Evolutionary conservation across 352 stramenopile genomes (phyloP).

Genomic region (Plasmopara viticola): DNA sequence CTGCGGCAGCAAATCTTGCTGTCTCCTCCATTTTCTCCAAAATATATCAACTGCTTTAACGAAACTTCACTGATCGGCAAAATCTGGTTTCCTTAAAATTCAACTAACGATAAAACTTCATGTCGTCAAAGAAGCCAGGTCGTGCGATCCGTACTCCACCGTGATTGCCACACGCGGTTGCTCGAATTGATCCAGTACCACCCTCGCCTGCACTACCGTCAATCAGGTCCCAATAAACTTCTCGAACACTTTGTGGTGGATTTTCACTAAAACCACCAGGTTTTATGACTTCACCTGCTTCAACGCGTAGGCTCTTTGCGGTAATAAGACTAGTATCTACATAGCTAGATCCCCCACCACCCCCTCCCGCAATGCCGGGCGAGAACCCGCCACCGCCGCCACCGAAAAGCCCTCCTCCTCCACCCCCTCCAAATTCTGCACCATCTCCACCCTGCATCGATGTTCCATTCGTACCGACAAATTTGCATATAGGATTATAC

Average conservation of each 20-base stretch:
- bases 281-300: constrained; percentile 23
- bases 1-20: too few species aligned
- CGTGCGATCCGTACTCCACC: constrained; percentile 55
- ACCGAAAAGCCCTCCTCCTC: constrained; percentile 56
- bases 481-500: constrained; percentile 58
- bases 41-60: neutral
- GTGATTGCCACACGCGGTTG: constrained; percentile 42
- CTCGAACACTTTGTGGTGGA: constrained; percentile 41
- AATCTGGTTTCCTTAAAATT: too few species aligned
- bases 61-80: too few species aligned
- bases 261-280: constrained; percentile 50
- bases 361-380: constrained; percentile 61
- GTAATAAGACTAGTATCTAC: constrained; percentile 40
- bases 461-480: constrained; percentile 38
- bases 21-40: neutral
- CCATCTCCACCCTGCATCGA: constrained; percentile 60
- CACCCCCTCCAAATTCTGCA: constrained; percentile 65
- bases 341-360: constrained; percentile 58
- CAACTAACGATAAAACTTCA: constrained; percentile 50
- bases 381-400: constrained; percentile 63
- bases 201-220: constrained; percentile 54
- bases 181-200: constrained; percentile 27
- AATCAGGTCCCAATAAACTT: constrained; percentile 52
- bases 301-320: constrained; percentile 38
- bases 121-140: constrained; percentile 67